Evolutionary conservation across 2,329 filamentous ascomycete species (phyloP).

Genomic region (Fusarium illudens): DNA sequence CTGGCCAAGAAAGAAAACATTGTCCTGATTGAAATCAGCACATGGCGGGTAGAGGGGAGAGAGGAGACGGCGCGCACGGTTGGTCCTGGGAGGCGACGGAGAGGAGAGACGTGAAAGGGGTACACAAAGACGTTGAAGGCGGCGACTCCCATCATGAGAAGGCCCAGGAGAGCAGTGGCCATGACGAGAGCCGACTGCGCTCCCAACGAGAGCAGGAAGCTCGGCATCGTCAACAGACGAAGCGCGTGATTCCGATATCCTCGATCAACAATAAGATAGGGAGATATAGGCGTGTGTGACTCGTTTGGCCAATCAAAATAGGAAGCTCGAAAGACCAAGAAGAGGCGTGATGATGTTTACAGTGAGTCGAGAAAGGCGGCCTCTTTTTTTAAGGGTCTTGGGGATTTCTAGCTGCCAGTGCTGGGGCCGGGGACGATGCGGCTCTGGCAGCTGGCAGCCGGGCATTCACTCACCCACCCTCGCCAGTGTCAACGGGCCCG

Average conservation of each 20-base stretch:
- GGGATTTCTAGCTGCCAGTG: not conserved
- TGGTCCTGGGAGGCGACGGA: constrained; percentile 56
- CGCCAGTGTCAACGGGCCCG: not conserved
- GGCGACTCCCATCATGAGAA: not conserved
- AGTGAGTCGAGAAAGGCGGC: not conserved
- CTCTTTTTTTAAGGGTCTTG: not conserved
- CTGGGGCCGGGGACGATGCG: not conserved
- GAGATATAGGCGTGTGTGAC: not conserved
- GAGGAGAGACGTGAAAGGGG: constrained; percentile 53
- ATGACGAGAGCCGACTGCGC: not conserved
- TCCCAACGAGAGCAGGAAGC: not conserved
- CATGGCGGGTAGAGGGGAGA: not conserved
- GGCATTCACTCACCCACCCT: constrained; percentile 20
- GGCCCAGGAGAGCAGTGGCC: not conserved
- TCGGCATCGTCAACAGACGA: not conserved
- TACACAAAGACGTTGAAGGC: constrained; percentile 49
- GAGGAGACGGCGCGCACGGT: constrained; percentile 42
- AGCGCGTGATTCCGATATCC: not conserved
- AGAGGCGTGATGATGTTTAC: not conserved
- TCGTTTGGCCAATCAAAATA: not conserved
- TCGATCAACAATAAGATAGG: not conserved
- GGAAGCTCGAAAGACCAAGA: not conserved
- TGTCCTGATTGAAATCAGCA: constrained; percentile 43
- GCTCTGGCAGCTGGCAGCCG: not conserved
- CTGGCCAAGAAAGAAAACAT: constrained; percentile 53